Evolutionary conservation across 2,329 filamentous ascomycete species (phyloP).

Genomic region (Acephala macrosclerotiorum): DNA sequence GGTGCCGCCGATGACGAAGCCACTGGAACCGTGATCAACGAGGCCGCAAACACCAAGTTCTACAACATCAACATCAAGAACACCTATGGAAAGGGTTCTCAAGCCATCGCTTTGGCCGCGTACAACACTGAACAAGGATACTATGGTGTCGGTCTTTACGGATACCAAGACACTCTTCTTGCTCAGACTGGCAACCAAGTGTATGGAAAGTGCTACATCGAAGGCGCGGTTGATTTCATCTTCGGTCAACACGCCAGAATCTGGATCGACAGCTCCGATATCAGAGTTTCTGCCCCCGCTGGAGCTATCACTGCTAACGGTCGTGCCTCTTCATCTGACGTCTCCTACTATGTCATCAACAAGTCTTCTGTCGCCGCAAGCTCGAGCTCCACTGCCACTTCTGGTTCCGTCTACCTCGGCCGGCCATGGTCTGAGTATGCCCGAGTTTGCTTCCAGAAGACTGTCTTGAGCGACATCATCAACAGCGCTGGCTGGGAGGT

Average conservation of each 20-base stretch:
- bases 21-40: slow-evolving; percentile 42
- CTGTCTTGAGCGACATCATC: slow-evolving; percentile 55
- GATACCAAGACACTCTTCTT: slow-evolving; percentile 64
- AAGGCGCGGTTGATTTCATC: slow-evolving; percentile 66
- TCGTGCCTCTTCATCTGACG: slow-evolving; percentile 47
- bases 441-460: slow-evolving; percentile 59
- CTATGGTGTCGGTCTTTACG: slow-evolving; percentile 62
- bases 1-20: slow-evolving; percentile 52
- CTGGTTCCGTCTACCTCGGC: slow-evolving; percentile 56
- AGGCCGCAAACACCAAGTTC: slow-evolving; percentile 57
- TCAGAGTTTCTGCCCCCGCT: slow-evolving; percentile 52
- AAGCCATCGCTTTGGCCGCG: slow-evolving; percentile 61
- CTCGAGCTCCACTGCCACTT: slow-evolving; percentile 45
- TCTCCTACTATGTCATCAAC: slow-evolving; percentile 63
- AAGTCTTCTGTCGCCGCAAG: slow-evolving; percentile 55
- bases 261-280: slow-evolving; percentile 59
- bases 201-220: slow-evolving; percentile 63
- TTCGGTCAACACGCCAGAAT: slow-evolving; percentile 60
- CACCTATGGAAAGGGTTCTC: slow-evolving; percentile 55
- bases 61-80: slow-evolving; percentile 68
- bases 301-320: slow-evolving; percentile 58
- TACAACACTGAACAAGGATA: slow-evolving; percentile 60
- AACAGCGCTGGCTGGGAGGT: slow-evolving; percentile 57
- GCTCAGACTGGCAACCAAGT: slow-evolving; percentile 59
- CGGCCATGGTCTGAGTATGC: slow-evolving; percentile 60